Percentiles rank a stretch among this genome's conserved stretches.
phyloP scores from a whole-genome alignment of 768 basidiomycete genomes.

The Filobasidium floriforme region DNA sequence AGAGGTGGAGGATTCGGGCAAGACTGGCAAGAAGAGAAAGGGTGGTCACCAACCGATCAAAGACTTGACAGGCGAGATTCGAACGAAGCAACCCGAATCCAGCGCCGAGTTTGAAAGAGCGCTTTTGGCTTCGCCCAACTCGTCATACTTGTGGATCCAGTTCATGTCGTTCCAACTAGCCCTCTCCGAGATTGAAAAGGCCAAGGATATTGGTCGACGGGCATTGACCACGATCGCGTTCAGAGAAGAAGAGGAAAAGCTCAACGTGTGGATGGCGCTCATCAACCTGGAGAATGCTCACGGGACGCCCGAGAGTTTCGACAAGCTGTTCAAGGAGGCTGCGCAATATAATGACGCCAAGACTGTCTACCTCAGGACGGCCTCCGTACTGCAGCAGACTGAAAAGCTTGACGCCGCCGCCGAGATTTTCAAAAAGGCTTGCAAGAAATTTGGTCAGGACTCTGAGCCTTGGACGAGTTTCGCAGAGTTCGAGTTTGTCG shows the following conservation, averaged over 20 bases:
- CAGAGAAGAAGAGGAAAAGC: conserved; percentile 88
- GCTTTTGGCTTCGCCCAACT: conserved; percentile 87
- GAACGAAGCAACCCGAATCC: conserved; percentile 75
- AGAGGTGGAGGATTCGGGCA: conserved; percentile 49
- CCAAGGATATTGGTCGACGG: conserved; percentile 73
- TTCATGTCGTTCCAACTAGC: conserved; percentile 99
- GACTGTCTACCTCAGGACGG: conserved; percentile 74
- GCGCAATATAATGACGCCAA: conserved; percentile 85
- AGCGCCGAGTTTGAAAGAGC: conserved; percentile 90
- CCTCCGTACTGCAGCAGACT: conserved; percentile 73
- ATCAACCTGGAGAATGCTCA: conserved; percentile 91
- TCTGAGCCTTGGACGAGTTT: conserved; percentile 90
- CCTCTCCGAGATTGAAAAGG: conserved; percentile 93
- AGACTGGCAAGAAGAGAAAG: conserved; percentile 61
- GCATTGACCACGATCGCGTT: conserved; percentile 83
- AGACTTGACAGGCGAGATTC: conserved; percentile 70
- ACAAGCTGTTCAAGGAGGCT: conserved; percentile 81
- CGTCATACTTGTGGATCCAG: conserved; percentile 96
- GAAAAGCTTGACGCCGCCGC: conserved; percentile 82
- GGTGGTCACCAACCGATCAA: conserved; percentile 49
- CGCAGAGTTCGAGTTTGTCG: conserved; percentile 67
- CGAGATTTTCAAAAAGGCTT: conserved; percentile 76
- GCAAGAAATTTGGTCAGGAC: conserved; percentile 89
- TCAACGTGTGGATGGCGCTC: conserved; percentile 95
- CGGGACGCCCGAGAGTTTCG: conserved; percentile 72